Conservation (phyloP, 345 rosid species). For the Corymbia maculata region DNA sequence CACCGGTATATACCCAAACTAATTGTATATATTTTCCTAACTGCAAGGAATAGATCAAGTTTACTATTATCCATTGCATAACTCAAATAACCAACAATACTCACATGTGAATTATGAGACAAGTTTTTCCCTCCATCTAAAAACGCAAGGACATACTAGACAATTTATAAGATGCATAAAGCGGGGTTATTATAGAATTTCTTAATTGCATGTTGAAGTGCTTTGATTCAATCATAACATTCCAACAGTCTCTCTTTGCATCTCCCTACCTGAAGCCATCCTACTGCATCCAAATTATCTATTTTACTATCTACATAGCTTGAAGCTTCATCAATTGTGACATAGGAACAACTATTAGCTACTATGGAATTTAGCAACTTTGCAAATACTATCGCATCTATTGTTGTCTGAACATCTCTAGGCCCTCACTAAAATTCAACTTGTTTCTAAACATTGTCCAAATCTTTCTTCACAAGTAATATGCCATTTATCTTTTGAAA, state of each 20-base stretch:
- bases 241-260: background rate
- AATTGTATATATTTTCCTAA: background rate
- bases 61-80: background rate
- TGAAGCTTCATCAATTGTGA: no score
- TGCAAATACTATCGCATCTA: no score
- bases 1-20: background rate
- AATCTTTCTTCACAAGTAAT: no score
- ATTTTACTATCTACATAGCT: no score
- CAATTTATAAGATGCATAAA: background rate
- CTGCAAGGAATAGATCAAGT: background rate
- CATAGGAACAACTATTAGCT: no score
- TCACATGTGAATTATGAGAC: background rate
- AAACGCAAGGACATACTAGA: background rate
- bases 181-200: background rate
- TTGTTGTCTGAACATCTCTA: no score
- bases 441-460: no score
- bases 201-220: background rate
- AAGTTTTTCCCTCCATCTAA: background rate
- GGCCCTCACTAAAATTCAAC: no score
- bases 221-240: background rate
- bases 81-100: background rate
- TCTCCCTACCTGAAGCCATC: background rate
- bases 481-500: no score
- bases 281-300: background rate
- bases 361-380: no score